phyloP scores from a whole-genome alignment of 345 rosid genomes.

The Reutealis trisperma region DNA sequence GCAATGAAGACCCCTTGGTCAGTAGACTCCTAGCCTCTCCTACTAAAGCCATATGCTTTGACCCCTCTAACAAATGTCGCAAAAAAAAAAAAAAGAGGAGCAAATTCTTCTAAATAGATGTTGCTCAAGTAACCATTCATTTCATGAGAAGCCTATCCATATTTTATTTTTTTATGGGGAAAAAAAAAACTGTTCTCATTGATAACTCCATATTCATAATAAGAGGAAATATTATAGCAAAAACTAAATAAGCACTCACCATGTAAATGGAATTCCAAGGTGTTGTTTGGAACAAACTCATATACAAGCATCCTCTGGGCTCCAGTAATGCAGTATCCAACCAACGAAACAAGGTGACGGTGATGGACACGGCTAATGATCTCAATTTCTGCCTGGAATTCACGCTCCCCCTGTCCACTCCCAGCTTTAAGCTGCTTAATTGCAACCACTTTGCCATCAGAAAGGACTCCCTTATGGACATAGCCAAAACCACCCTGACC shows the following conservation, averaged over 20 bases:
- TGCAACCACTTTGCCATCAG: constrained; percentile 29
- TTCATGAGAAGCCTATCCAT: not conserved
- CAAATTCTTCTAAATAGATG: not conserved
- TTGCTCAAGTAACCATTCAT: not conserved
- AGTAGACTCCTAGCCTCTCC: not conserved
- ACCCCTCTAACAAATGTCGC: not conserved
- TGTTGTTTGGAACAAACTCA: constrained; percentile 32
- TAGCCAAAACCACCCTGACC: constrained; percentile 39
- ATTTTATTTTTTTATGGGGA: too few species aligned
- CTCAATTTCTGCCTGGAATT: constrained; percentile 37
- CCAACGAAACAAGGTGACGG: constrained; percentile 30
- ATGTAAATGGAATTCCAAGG: constrained; percentile 35
- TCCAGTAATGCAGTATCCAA: constrained; percentile 30
- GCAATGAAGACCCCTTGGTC: not conserved
- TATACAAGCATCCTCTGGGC: constrained; percentile 32
- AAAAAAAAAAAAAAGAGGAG: not conserved
- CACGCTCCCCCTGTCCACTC: constrained; percentile 38
- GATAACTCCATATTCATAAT: too few species aligned
- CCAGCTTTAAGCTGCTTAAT: constrained; percentile 35
- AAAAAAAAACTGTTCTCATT: too few species aligned
- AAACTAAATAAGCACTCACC: constrained; percentile 18
- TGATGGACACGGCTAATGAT: constrained; percentile 30
- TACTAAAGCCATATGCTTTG: not conserved
- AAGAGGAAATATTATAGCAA: not conserved
- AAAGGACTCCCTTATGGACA: constrained; percentile 31